Conservation (phyloP, 202 grass and related monocot species). For the Digitaria exilis region DNA sequence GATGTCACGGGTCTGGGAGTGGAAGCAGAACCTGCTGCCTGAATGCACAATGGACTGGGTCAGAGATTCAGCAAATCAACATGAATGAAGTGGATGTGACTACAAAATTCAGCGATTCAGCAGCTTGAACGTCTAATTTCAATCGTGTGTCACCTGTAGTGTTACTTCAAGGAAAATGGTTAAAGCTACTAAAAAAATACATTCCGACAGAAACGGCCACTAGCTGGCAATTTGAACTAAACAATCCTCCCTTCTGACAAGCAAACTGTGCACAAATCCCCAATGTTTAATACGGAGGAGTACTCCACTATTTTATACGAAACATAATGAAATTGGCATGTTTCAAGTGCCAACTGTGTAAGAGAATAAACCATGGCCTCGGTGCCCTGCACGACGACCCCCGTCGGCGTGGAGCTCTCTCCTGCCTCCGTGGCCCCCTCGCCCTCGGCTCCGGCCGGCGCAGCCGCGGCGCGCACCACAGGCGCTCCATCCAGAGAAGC, state of each 20-base stretch:
- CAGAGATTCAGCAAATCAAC: constrained; percentile 22
- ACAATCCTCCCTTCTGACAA: neutral
- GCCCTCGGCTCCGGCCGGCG: constrained; percentile 8
- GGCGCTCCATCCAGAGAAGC: neutral
- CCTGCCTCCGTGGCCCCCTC: neutral
- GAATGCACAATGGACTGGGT: neutral
- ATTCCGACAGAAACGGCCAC: constrained; percentile 12
- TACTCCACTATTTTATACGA: neutral
- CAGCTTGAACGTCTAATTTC: neutral
- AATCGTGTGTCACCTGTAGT: neutral
- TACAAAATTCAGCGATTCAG: neutral
- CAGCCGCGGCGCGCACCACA: constrained; percentile 15
- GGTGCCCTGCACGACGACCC: constrained; percentile 19
- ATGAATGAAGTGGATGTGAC: neutral
- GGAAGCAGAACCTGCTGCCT: constrained; percentile 30
- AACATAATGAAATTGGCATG: neutral
- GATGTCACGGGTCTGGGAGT: constrained; percentile 15
- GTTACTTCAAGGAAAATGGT: neutral
- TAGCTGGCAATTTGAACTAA: constrained; percentile 2
- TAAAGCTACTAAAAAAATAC: neutral
- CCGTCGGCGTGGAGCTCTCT: constrained; percentile 15
- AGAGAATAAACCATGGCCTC: constrained; percentile 34
- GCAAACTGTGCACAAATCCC: neutral
- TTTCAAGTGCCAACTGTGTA: neutral
- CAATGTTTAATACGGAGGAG: neutral